Conservation (phyloP, 768 basidiomycete genomes). For the Amanita thiersii region DNA sequence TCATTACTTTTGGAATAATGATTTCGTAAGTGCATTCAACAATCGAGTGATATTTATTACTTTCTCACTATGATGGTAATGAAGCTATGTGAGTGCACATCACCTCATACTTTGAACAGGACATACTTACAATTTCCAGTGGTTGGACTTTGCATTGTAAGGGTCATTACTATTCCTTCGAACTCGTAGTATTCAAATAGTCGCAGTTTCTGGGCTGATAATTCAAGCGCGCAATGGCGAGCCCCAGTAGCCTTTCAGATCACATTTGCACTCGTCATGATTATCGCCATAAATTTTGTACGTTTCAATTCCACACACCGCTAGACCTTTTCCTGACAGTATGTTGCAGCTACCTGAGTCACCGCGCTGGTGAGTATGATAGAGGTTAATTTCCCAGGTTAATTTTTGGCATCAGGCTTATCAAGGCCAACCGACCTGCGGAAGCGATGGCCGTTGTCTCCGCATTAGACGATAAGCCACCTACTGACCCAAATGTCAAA, state of each 20-base stretch:
- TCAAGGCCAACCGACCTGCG: slow-evolving; percentile 43
- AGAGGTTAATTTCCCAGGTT: too few relatives aligned
- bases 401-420: too few relatives aligned
- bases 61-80: not conserved
- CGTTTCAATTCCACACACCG: slow-evolving; percentile 15
- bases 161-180: slow-evolving; percentile 12
- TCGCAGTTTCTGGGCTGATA: slow-evolving; percentile 40
- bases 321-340: not conserved
- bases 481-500: slow-evolving; percentile 36
- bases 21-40: slow-evolving; percentile 36
- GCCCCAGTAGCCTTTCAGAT: slow-evolving; percentile 57
- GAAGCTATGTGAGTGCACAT: not conserved
- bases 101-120: too few relatives aligned
- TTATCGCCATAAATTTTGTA: slow-evolving; percentile 39
- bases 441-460: slow-evolving; percentile 55
- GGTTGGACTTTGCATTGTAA: slow-evolving; percentile 58
- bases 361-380: slow-evolving; percentile 47
- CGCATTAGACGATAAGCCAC: slow-evolving; percentile 47
- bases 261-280: slow-evolving; percentile 45
- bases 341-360: slow-evolving; percentile 44
- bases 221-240: slow-evolving; percentile 51
- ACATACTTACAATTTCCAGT: too few relatives aligned
- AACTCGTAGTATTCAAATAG: not conserved
- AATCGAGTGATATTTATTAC: not conserved
- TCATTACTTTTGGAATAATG: slow-evolving; percentile 59